A percentile compares a stretch with the other conserved stretches of the same genome.
Evolutionary conservation across 2,329 filamentous ascomycete species (phyloP).

Genomic region (Chaetomiaceae sp.): DNA sequence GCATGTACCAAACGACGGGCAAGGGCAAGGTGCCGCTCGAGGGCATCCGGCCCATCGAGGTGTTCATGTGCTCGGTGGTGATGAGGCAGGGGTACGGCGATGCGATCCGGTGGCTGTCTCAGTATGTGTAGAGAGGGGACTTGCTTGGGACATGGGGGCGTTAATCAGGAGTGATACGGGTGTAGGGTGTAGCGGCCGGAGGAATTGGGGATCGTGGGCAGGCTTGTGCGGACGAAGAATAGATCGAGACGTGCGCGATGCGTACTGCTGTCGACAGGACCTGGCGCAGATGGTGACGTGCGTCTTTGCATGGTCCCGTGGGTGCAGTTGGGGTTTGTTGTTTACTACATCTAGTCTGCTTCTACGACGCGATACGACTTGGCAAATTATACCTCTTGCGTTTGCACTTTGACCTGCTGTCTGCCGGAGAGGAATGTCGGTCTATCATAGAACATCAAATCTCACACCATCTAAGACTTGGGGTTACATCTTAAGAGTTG

Average conservation of each 20-base stretch:
- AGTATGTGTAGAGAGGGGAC: constrained; percentile 73
- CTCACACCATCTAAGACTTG: neutral
- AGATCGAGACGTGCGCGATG: constrained; percentile 27
- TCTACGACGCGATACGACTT: constrained; percentile 26
- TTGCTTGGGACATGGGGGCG: neutral
- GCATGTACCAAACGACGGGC: constrained; percentile 92
- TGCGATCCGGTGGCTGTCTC: constrained; percentile 85
- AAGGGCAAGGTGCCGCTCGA: constrained; percentile 89
- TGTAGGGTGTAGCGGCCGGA: neutral
- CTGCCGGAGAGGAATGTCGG: neutral
- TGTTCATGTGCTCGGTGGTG: constrained; percentile 99
- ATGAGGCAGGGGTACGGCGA: constrained; percentile 96
- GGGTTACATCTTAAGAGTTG: neutral
- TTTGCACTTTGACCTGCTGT: constrained; percentile 1
- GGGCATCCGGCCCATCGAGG: constrained; percentile 89
- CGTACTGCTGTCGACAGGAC: neutral
- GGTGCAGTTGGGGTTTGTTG: constrained; percentile 3
- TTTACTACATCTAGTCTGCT: constrained; percentile 22
- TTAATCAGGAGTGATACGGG: constrained; percentile 4
- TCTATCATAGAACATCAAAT: too few relatives aligned
- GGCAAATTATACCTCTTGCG: constrained; percentile 24
- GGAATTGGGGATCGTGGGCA: too few relatives aligned
- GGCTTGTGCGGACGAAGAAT: constrained; percentile 15
- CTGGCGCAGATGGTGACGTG: constrained; percentile 2
- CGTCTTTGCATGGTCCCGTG: neutral